Percentiles rank a stretch among this genome's conserved stretches.
These are phyloP conservation scores for Psilocybe azurescens DNA, from an alignment of 768 basidiomycete species.

Conservation along the genomic window DNA sequence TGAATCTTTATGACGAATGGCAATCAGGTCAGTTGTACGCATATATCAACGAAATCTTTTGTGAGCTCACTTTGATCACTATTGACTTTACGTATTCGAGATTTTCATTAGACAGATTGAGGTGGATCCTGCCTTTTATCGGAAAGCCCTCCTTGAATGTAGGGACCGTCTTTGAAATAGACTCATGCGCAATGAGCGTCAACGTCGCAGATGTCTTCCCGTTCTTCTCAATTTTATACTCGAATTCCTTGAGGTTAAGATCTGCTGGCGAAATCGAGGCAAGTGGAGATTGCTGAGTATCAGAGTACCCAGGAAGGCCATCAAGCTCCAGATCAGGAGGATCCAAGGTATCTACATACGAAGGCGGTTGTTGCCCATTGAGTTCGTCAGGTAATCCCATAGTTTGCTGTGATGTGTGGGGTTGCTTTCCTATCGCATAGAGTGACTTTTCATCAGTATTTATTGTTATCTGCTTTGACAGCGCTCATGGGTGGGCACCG, in stretches of 20 bases:
- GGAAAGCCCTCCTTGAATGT: slow-evolving; percentile 5
- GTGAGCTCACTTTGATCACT: background rate
- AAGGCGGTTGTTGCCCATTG: background rate
- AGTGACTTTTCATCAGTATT: background rate
- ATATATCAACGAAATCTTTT: background rate
- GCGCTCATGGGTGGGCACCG: background rate
- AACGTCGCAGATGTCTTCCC: background rate
- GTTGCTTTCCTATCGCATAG: background rate
- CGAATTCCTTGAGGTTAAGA: background rate
- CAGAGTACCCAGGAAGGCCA: background rate
- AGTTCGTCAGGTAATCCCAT: background rate
- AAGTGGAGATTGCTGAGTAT: background rate
- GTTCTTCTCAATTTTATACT: background rate
- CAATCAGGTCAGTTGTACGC: background rate
- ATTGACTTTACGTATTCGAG: background rate
- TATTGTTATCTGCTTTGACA: background rate
- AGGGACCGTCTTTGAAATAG: background rate
- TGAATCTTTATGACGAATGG: background rate
- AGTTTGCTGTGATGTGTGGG: background rate
- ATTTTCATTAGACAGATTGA: background rate
- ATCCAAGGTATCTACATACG: background rate
- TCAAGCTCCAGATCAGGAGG: background rate
- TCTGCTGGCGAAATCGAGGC: background rate
- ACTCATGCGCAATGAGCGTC: slow-evolving; percentile 4
- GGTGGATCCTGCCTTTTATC: slow-evolving; percentile 2